Base-by-base conservation (phyloP, 495 filamentous ascomycete genomes). In the Aspergillus incahuasiensis region DNA sequence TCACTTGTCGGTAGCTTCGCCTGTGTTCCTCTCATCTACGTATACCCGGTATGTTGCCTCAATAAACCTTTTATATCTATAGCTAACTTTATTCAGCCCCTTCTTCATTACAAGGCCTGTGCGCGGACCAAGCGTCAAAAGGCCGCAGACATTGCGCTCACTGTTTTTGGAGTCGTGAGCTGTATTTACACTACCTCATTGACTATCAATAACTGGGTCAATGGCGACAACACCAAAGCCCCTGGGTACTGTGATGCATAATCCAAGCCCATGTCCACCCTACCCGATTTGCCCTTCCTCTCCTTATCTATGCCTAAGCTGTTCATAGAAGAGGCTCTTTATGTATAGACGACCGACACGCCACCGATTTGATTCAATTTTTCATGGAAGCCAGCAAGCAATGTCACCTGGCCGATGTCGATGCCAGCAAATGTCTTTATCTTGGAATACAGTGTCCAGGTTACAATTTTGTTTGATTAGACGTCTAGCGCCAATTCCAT, bases 1-100 rank as follows among this genome's bases (percentile, higher is more conserved):
- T 86, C 90, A 15, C 76, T 98, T 21, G 91, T 97, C 20, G 94
- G 94, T 52, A 96, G 90, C 71, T 97, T 98, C 75, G 94, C 94
- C 56, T 98, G 94, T 72, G 91, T 98, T 65, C 94, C 94, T 25
- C 75, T 98, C 59, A 92, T 97, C 60, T 97, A 96, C 65, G 95
- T 98, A 44, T 98, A 98, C 68, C 95, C 94, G 51, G 91, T 95
- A 80, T 74, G 86, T 80, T 28, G 39, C 20, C 35, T 40, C 35
- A 16, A 32, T 21, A 5, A 5, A 35, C 38, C 39, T n/a, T 39
- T 6, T 18, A 47, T 35, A 9, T 39, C 34, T 13, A 57, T 66
- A 47, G 62, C 52, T 52, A 43, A 46, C 13, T n/a, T 4, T 21
- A 53, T 44, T 43, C 60, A 95, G 90, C 91, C 94, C 34, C 78